Conservation (phyloP, 2,329 filamentous ascomycete genomes). For the Huntiella moniliformis region DNA sequence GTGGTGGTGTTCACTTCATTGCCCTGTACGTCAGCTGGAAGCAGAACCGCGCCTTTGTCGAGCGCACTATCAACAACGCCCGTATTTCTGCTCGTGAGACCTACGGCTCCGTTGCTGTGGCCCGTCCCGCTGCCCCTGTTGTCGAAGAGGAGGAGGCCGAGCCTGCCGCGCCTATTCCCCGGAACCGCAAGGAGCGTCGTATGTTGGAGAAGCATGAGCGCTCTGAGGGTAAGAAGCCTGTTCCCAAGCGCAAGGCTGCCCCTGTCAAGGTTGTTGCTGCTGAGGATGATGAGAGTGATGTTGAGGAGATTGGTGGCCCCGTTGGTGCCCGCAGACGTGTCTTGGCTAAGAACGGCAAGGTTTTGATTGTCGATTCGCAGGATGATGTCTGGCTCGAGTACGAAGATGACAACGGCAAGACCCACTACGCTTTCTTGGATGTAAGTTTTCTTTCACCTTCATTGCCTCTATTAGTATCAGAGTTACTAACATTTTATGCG, state of each 20-base stretch:
- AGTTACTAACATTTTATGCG: slow-evolving; percentile 14
- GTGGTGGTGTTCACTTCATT: slow-evolving; percentile 74
- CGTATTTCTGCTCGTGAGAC: slow-evolving; percentile 80
- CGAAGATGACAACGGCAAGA: slow-evolving; percentile 67
- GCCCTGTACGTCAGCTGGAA: slow-evolving; percentile 74
- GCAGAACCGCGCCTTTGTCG: slow-evolving; percentile 77
- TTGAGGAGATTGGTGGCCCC: slow-evolving; percentile 38
- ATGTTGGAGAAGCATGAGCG: slow-evolving; percentile 72
- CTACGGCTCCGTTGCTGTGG: slow-evolving; percentile 40
- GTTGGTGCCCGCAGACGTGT: slow-evolving; percentile 71
- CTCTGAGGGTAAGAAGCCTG: slow-evolving; percentile 42
- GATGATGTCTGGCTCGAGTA: slow-evolving; percentile 95
- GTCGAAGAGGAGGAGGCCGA: slow-evolving; percentile 24
- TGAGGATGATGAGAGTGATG: slow-evolving; percentile 23
- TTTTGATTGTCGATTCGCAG: slow-evolving; percentile 75
- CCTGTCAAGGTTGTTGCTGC: slow-evolving; percentile 19
- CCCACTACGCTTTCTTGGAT: slow-evolving; percentile 71
- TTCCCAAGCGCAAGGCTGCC: slow-evolving; percentile 22
- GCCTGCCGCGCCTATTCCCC: slow-evolving; percentile 27
- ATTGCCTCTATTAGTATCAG: not conserved
- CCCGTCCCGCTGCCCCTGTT: slow-evolving; percentile 17
- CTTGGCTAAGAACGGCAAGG: slow-evolving; percentile 85
- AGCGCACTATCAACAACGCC: slow-evolving; percentile 80
- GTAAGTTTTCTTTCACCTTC: slow-evolving; percentile 31
- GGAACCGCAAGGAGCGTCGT: slow-evolving; percentile 75